A percentile compares a stretch with the other conserved stretches of the same genome.
Conservation (phyloP, 2,329 filamentous ascomycete genomes). For the Phoma sp. region DNA sequence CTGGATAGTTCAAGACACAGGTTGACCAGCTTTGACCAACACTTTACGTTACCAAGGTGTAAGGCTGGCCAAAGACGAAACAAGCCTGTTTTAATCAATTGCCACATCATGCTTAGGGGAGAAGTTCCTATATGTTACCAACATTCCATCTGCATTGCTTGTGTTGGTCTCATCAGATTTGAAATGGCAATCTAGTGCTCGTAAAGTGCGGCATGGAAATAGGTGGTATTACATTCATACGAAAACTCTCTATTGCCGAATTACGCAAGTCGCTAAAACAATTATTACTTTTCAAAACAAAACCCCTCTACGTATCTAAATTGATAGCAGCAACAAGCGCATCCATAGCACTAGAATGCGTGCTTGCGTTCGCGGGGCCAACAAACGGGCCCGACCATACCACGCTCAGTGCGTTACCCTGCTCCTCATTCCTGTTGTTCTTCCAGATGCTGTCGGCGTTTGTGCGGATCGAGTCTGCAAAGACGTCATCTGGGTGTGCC, state of each 20-base stretch:
- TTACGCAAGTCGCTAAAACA: slow-evolving; percentile 1
- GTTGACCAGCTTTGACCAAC: no score
- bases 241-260: background rate
- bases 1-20: no score
- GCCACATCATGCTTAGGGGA: no score
- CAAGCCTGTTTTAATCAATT: no score
- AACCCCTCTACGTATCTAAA: no score
- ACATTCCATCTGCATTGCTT: no score
- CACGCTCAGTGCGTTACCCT: slow-evolving; percentile 61
- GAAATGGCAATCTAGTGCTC: no score
- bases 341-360: slow-evolving; percentile 71
- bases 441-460: slow-evolving; percentile 72
- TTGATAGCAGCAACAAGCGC: slow-evolving; percentile 65
- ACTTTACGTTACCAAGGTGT: no score
- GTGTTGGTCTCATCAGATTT: no score
- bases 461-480: slow-evolving; percentile 60
- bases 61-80: no score
- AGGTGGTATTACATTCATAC: background rate
- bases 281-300: background rate
- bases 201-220: background rate
- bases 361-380: slow-evolving; percentile 59
- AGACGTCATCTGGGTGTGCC: slow-evolving; percentile 57
- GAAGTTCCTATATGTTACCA: no score
- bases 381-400: slow-evolving; percentile 69
- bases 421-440: slow-evolving; percentile 59